Evolutionary conservation across 371 early-diverging fungal species (phyloP).

Genomic region (Mucor racemosus): DNA sequence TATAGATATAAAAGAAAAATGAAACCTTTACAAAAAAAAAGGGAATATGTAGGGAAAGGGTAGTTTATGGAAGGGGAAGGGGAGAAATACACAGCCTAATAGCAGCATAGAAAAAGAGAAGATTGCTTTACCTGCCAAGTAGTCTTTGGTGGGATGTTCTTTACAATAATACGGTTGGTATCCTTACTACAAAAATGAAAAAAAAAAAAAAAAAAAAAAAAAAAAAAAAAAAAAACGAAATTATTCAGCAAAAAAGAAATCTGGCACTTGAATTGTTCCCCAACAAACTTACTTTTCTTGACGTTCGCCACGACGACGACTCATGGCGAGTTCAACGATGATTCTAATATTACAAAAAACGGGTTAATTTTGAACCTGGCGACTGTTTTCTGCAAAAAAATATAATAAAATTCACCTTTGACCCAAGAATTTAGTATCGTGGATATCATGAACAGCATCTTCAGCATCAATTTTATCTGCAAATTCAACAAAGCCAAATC

Average conservation of each 20-base stretch:
- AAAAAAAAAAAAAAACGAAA: constrained; percentile 1
- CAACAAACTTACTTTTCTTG: constrained; percentile 22
- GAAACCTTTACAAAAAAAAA: not conserved
- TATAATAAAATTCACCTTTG: constrained; percentile 51
- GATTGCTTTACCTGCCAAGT: constrained; percentile 76
- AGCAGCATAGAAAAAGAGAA: constrained; percentile 29
- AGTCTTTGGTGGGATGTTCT: constrained; percentile 67
- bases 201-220: not conserved
- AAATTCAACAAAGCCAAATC: constrained; percentile 77
- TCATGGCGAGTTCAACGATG: constrained; percentile 69
- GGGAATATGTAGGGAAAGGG: not conserved
- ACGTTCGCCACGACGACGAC: constrained; percentile 48
- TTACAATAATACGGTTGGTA: constrained; percentile 63
- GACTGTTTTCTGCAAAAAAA: too few relatives aligned
- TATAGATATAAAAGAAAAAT: not conserved
- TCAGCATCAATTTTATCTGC: constrained; percentile 66
- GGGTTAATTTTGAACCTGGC: not conserved
- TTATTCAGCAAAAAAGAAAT: not conserved
- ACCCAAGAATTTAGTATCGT: constrained; percentile 67
- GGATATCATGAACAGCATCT: constrained; percentile 68
- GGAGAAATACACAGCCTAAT: constrained; percentile 23
- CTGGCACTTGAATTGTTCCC: not conserved
- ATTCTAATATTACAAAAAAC: constrained; percentile 42
- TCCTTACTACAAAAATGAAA: constrained; percentile 35
- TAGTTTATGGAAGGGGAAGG: constrained; percentile 7